These are phyloP conservation scores for Microbotryum saponariae DNA, from an alignment of 1,284 basidiomycete species.

Conservation along the genomic window DNA sequence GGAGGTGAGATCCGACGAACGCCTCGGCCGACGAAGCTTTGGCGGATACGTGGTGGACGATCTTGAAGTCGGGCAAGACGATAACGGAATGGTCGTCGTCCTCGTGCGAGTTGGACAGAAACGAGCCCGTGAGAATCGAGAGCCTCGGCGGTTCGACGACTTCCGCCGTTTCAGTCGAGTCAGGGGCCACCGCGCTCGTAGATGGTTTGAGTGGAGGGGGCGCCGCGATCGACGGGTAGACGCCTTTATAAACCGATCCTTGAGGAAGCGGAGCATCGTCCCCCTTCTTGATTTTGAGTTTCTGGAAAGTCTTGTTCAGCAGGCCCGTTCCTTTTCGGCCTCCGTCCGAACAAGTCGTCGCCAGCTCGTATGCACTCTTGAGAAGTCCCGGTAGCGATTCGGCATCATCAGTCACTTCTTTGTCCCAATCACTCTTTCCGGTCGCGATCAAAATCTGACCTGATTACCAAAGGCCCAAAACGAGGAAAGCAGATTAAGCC, in stretches of 20 bases:
- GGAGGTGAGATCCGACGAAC: slow-evolving; percentile 45
- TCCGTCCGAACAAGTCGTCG: background rate
- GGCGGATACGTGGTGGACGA: slow-evolving; percentile 38
- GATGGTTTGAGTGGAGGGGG: no score
- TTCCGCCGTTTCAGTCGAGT: slow-evolving; percentile 43
- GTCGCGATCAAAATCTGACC: slow-evolving; percentile 73
- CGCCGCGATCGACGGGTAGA: slow-evolving; percentile 3
- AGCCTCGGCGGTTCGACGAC: slow-evolving; percentile 52
- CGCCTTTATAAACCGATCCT: slow-evolving; percentile 1
- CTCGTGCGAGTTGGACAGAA: slow-evolving; percentile 50
- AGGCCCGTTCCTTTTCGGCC: background rate
- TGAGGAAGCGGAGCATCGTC: slow-evolving; percentile 8
- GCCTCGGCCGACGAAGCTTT: no score
- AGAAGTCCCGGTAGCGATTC: slow-evolving; percentile 11
- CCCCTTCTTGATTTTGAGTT: slow-evolving; percentile 28
- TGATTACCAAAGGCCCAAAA: background rate
- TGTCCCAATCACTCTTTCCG: slow-evolving; percentile 52
- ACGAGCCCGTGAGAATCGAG: slow-evolving; percentile 73
- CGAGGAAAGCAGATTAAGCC: background rate
- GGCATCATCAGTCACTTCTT: slow-evolving; percentile 22
- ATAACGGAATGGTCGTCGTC: slow-evolving; percentile 60
- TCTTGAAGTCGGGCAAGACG: slow-evolving; percentile 81
- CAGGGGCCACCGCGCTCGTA: no score
- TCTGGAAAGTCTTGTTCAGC: slow-evolving; percentile 21
- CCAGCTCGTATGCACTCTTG: slow-evolving; percentile 3